Percentiles rank a stretch among this genome's conserved stretches.
Conservation (phyloP, 495 filamentous ascomycete genomes). For the Penicillium chermesinum region DNA sequence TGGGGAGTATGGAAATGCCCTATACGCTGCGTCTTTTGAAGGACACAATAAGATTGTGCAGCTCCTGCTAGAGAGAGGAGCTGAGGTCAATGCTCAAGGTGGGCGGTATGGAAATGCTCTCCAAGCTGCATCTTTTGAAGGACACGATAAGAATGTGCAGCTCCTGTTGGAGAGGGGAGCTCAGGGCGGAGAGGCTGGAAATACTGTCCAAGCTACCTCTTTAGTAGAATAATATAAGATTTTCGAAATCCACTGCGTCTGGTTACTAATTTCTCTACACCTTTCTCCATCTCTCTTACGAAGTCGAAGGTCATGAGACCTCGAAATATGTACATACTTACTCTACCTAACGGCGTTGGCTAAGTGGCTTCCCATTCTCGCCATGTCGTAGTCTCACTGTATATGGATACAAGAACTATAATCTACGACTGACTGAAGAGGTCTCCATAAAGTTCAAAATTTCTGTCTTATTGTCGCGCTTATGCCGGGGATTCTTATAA, state of each 20-base stretch:
- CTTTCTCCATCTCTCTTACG: neutral
- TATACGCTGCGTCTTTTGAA: neutral
- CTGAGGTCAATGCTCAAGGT: neutral
- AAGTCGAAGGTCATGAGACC: neutral
- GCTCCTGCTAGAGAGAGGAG: neutral
- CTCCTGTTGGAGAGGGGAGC: neutral
- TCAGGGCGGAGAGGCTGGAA: neutral
- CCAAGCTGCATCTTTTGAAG: neutral
- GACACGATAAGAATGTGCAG: neutral
- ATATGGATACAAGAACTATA: neutral
- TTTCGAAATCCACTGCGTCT: neutral
- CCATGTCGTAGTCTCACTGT: neutral
- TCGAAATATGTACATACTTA: neutral
- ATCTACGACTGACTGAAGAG: conserved; percentile 1
- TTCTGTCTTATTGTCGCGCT: neutral
- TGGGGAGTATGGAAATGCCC: neutral
- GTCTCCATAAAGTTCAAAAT: neutral
- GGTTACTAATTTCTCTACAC: neutral
- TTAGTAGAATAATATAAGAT: conserved; percentile 1
- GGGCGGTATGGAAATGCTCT: neutral
- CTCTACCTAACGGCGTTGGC: neutral
- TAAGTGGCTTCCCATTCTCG: neutral
- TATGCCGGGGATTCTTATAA: neutral
- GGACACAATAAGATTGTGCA: neutral
- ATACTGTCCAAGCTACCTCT: neutral